A percentile compares a stretch with the other conserved stretches of the same genome.
phyloP scores from a whole-genome alignment of 75 land plant genomes.

The Pinus tabuliformis region DNA sequence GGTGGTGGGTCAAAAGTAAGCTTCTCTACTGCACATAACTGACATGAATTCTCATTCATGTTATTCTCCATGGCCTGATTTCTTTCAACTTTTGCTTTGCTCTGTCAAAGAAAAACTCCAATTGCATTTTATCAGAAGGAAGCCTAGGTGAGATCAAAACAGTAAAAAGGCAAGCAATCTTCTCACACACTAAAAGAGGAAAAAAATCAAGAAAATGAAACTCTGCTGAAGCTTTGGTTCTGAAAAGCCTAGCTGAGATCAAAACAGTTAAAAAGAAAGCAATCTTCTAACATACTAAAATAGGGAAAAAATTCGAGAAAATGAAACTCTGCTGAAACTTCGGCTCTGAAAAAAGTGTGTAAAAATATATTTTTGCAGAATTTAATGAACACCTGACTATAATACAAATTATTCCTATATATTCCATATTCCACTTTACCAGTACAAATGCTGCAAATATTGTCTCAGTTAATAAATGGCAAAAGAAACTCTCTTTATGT shows the following conservation, averaged over 20 bases:
- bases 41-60: slow-evolving; percentile 87
- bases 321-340: not conserved
- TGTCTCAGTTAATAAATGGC: too few relatives aligned
- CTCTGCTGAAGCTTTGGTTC: not conserved
- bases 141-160: not conserved
- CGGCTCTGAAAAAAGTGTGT: not conserved
- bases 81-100: slow-evolving; percentile 96
- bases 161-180: not conserved
- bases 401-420: too few relatives aligned
- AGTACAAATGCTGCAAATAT: too few relatives aligned
- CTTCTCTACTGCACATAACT: slow-evolving; percentile 92
- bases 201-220: not conserved
- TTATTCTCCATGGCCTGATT: slow-evolving; percentile 90
- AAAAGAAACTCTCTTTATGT: not conserved
- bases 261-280: not conserved
- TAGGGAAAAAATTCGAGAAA: not conserved
- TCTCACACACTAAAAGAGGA: not conserved
- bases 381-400: not conserved
- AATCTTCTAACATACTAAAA: not conserved
- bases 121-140: not conserved
- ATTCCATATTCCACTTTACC: too few relatives aligned
- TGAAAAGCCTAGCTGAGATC: not conserved
- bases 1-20: slow-evolving; percentile 98
- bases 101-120: slow-evolving; percentile 39
- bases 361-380: not conserved